phyloP scores from a whole-genome alignment of 2,329 filamentous ascomycete genomes.

The Atkinsonella hypoxylon region DNA sequence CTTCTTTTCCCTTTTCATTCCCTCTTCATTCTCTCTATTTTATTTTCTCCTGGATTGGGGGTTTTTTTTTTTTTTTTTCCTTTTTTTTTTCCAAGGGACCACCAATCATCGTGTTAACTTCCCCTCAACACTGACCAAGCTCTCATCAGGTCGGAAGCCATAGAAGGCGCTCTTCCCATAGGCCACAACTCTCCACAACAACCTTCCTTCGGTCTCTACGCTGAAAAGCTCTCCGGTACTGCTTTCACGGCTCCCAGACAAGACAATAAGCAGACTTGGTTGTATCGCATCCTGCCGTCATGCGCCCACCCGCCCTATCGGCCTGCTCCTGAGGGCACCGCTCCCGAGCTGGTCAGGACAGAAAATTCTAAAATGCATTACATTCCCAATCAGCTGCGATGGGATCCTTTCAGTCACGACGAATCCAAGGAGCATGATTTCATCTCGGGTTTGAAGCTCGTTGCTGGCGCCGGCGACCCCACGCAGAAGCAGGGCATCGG shows the following conservation, averaged over 20 bases:
- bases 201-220: constrained; percentile 65
- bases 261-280: constrained; percentile 60
- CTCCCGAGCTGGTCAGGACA: constrained; percentile 7
- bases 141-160: constrained; percentile 54
- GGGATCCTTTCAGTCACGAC: constrained; percentile 69
- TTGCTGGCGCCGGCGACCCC: constrained; percentile 70
- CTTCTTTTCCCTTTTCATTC: too few relatives aligned
- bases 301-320: constrained; percentile 47
- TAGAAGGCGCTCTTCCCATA: constrained; percentile 60
- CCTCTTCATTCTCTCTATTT: too few relatives aligned
- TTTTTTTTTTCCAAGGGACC: neutral
- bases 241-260: constrained; percentile 58
- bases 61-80: too few relatives aligned
- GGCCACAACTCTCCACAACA: constrained; percentile 77
- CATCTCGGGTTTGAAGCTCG: constrained; percentile 48
- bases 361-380: constrained; percentile 20
- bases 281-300: constrained; percentile 57
- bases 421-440: constrained; percentile 38
- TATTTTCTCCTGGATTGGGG: too few relatives aligned
- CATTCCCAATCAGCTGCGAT: constrained; percentile 67
- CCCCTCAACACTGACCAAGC: neutral
- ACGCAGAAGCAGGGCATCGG: constrained; percentile 68
- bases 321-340: constrained; percentile 24
- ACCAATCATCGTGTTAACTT: too few relatives aligned
- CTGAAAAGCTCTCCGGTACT: constrained; percentile 66